Percentiles rank a stretch among this genome's conserved stretches.
These are phyloP conservation scores for Isatis lusitanica DNA, from an alignment of 441 rosid species.

Conservation along the genomic window DNA sequence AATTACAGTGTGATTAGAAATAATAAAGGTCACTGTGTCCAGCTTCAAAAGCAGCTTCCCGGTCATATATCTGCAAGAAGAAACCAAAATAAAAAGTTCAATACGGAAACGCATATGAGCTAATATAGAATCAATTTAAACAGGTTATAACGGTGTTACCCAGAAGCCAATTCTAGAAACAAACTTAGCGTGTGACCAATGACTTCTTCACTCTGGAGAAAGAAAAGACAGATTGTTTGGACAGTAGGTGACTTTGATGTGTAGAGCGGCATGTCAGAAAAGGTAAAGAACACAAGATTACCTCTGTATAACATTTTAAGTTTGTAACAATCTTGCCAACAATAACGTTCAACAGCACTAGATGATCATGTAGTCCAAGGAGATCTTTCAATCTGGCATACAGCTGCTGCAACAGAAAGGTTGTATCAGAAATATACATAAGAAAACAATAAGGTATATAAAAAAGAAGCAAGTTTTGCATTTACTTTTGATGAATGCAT, in stretches of 20 bases:
- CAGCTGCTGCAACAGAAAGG: conserved; percentile 83
- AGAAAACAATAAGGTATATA: neutral
- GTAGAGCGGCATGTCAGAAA: conserved; percentile 1
- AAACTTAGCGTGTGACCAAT: conserved; percentile 92
- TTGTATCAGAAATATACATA: conserved; percentile 37
- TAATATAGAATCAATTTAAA: conserved; percentile 1
- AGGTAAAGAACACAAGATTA: conserved; percentile 37
- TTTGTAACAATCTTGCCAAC: conserved; percentile 95
- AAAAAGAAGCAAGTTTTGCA: conserved; percentile 6
- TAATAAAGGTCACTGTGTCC: conserved; percentile 86
- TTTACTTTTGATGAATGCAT: conserved; percentile 98
- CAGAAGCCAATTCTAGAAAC: conserved; percentile 96
- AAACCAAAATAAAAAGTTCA: conserved; percentile 7
- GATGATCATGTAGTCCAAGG: conserved; percentile 95
- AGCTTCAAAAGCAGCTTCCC: conserved; percentile 96
- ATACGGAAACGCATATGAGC: conserved; percentile 14
- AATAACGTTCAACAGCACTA: conserved; percentile 86
- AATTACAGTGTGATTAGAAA: conserved; percentile 93
- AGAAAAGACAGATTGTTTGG: conserved; percentile 30
- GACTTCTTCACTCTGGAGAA: conserved; percentile 85
- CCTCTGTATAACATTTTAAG: conserved; percentile 92
- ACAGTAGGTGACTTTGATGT: conserved; percentile 2
- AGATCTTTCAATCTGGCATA: conserved; percentile 92
- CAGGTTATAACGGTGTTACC: conserved; percentile 56
- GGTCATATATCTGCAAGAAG: conserved; percentile 83